Evolutionary conservation across 331 rosid species (phyloP).

Genomic region (Stylosanthes scabra): DNA sequence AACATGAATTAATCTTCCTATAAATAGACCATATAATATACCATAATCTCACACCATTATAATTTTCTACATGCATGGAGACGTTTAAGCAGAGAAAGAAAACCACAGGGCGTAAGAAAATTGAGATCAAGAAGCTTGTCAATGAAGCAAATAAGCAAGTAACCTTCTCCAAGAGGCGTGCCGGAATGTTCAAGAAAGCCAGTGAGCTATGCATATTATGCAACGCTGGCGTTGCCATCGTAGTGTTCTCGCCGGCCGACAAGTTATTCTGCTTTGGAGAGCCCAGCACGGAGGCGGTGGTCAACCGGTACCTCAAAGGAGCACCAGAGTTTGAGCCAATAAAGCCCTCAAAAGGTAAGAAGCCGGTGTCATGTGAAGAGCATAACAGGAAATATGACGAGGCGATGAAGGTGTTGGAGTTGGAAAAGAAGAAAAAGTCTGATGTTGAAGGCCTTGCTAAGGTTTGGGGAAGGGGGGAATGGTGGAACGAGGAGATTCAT

Average conservation of each 20-base stretch:
- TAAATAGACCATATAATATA: slow-evolving; percentile 9
- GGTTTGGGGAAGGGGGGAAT: slow-evolving; percentile 19
- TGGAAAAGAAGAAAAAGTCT: slow-evolving; percentile 40
- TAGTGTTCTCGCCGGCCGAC: slow-evolving; percentile 55
- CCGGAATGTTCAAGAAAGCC: slow-evolving; percentile 68
- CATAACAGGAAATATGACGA: slow-evolving; percentile 44
- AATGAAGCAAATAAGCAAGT: slow-evolving; percentile 58
- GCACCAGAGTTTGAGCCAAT: neutral
- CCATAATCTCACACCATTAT: neutral
- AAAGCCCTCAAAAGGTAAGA: neutral
- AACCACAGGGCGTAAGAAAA: slow-evolving; percentile 62
- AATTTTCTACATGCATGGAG: neutral
- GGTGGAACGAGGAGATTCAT: slow-evolving; percentile 56
- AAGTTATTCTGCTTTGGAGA: slow-evolving; percentile 59
- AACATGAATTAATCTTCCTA: neutral
- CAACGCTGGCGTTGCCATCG: slow-evolving; percentile 43
- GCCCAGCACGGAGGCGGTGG: slow-evolving; percentile 45
- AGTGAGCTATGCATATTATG: slow-evolving; percentile 64
- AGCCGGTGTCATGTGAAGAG: slow-evolving; percentile 28
- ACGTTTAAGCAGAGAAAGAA: slow-evolving; percentile 23
- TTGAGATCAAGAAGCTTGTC: slow-evolving; percentile 66
- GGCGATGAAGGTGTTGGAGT: slow-evolving; percentile 37
- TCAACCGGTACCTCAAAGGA: slow-evolving; percentile 40
- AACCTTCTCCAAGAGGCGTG: slow-evolving; percentile 69
- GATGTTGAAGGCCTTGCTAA: slow-evolving; percentile 21